These are phyloP conservation scores for Phytophthora syringae DNA, from an alignment of 352 stramenopile species.

Conservation along the genomic window DNA sequence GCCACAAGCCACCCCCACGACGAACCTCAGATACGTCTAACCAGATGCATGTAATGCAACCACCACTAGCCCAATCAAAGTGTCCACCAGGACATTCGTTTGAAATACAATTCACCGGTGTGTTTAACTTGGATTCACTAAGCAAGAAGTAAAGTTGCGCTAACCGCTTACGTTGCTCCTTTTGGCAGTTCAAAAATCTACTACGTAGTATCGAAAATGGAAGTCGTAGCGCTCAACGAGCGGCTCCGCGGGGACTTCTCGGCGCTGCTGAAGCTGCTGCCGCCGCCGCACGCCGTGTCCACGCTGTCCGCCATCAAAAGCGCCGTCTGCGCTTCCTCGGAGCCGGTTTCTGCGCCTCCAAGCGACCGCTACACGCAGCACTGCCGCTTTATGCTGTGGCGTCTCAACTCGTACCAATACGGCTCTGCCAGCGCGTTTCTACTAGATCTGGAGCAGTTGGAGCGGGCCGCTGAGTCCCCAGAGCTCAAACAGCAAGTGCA, in stretches of 20 bases:
- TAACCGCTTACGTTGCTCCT: conserved; percentile 12
- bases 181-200: conserved; percentile 1
- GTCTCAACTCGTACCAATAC: conserved; percentile 75
- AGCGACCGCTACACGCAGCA: conserved; percentile 35
- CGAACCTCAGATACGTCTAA: conserved; percentile 36
- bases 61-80: too few relatives aligned
- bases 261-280: conserved; percentile 60
- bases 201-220: too few relatives aligned
- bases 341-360: background rate
- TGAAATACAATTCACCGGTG: conserved; percentile 1
- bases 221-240: conserved; percentile 71
- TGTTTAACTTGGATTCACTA: conserved; percentile 8
- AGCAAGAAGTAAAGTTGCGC: background rate
- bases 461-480: conserved; percentile 25
- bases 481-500: conserved; percentile 19
- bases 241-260: conserved; percentile 68
- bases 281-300: conserved; percentile 23
- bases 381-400: conserved; percentile 47
- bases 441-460: conserved; percentile 56
- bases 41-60: too few relatives aligned
- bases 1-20: conserved; percentile 22
- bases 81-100: conserved; percentile 20
- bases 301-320: background rate
- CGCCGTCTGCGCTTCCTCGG: background rate
- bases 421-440: conserved; percentile 54